Conservation (phyloP, 192 early-diverging fungal species). For the Podila epigama region DNA sequence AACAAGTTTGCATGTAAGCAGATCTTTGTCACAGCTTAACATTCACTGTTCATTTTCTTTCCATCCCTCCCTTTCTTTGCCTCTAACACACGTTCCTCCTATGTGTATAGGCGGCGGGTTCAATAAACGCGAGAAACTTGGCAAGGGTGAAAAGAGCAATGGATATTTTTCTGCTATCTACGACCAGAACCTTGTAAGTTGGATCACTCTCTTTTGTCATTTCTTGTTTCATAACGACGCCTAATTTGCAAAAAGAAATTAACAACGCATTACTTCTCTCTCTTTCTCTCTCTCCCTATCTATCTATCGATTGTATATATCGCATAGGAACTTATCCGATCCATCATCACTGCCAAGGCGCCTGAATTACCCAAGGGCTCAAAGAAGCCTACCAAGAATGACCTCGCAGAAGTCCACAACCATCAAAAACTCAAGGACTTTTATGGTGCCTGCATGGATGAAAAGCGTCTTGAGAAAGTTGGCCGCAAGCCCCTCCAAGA, state of each 20-base stretch:
- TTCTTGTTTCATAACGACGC: not conserved
- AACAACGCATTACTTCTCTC: not conserved
- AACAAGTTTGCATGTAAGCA: constrained; percentile 65
- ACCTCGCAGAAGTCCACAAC: constrained; percentile 48
- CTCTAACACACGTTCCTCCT: not conserved
- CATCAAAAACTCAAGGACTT: constrained; percentile 60
- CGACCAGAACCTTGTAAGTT: constrained; percentile 10
- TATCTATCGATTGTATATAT: no score
- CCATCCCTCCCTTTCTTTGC: not conserved
- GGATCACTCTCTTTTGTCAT: not conserved
- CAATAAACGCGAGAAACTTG: constrained; percentile 11
- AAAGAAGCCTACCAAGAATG: no score
- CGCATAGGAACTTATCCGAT: constrained; percentile 48
- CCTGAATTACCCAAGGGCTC: constrained; percentile 12
- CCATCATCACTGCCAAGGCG: constrained; percentile 46
- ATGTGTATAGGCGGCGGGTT: constrained; percentile 14
- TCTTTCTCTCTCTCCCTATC: not conserved
- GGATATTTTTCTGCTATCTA: constrained; percentile 7
- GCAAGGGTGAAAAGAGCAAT: constrained; percentile 10
- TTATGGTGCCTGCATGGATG: constrained; percentile 63
- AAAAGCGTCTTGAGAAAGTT: constrained; percentile 20
- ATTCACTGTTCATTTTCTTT: not conserved
- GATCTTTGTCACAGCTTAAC: not conserved
- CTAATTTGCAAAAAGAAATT: not conserved
- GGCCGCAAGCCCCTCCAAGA: constrained; percentile 42